Conservation (phyloP, 202 grass and related monocot genomes). For the Zoysia matrella region DNA sequence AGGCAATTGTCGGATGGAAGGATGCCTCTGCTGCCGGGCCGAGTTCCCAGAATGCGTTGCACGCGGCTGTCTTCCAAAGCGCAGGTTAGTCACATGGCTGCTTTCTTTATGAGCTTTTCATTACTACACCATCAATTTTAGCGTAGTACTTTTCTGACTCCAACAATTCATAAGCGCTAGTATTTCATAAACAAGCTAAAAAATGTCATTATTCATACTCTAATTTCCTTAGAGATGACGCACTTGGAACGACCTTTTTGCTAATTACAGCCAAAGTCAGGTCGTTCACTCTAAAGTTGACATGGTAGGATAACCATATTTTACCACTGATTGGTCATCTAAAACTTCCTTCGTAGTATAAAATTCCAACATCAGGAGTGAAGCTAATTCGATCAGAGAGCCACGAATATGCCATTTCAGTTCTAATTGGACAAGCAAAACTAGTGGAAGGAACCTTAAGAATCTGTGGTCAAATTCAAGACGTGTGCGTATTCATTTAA, state of each 20-base stretch:
- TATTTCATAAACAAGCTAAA: too few relatives aligned
- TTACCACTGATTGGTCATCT: background rate
- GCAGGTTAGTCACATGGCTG: conserved; percentile 6
- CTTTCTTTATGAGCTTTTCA: background rate
- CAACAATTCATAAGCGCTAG: too few relatives aligned
- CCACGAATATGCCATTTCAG: background rate
- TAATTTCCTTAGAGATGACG: too few relatives aligned
- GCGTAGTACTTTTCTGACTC: background rate
- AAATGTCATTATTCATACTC: too few relatives aligned
- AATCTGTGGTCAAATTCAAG: too few relatives aligned
- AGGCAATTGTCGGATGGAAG: background rate
- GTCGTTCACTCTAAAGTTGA: background rate
- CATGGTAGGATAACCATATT: background rate
- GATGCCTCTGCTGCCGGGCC: background rate
- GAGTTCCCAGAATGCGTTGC: conserved; percentile 37
- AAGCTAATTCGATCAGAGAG: background rate
- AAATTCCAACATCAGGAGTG: background rate
- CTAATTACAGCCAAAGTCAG: background rate
- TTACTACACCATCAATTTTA: background rate
- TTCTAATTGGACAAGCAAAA: background rate
- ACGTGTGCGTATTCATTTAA: too few relatives aligned
- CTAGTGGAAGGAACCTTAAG: too few relatives aligned
- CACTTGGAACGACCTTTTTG: too few relatives aligned
- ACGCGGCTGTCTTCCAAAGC: conserved; percentile 37
- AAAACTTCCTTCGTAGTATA: background rate